Evolutionary conservation across 495 filamentous ascomycete species (phyloP), one percentile per base, ranked within the genome.

Genomic region (Neurospora sp.): DNA sequence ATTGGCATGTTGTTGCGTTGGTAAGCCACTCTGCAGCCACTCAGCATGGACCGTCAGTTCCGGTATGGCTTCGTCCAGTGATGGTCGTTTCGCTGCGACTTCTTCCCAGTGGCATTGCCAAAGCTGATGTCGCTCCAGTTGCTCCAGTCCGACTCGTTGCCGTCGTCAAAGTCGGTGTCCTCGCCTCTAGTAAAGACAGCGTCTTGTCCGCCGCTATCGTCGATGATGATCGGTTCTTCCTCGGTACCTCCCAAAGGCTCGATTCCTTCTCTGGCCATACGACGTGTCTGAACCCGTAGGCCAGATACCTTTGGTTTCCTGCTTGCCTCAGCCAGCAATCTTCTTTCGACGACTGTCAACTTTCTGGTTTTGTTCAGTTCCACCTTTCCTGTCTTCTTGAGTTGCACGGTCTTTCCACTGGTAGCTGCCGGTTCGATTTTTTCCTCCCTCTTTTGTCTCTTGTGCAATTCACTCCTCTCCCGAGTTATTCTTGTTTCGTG

Each of bases 101-200:
- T 17, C 8, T 65, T 65, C 53, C 53, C 53, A 37, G 53, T 35
- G 27, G 27, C 27, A 7, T 65, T 35, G 22, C 27, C 16, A 53
- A 38, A 35, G 39, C 42, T 61, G 45, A 53, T 68, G 53, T 65
- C 39, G 65, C 69, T 42, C 17, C 27, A 70, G 22, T 68, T 45
- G 17, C 70, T 71, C 72, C 70, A 71, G 17, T 72, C 73, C 42
- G 70, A 73, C 38, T 71, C 69, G 8, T 73, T 73, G 40, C 71
- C 70, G 20, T 71, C 69, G 68, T 48, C 37, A 31, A 69, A 71
- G 41, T 68, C 68, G 3, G 69, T 72, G 8, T 72, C 73, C 35
- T 73, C 69, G 8, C 8, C 53, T 8, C n/a, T 39, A 61, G 70
- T 39, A 35, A 76, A 76, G 68, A 74, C 44, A 38, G 27, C 41